Base-by-base conservation (phyloP, 345 rosid genomes). In the Arabidopsis arenosa region DNA sequence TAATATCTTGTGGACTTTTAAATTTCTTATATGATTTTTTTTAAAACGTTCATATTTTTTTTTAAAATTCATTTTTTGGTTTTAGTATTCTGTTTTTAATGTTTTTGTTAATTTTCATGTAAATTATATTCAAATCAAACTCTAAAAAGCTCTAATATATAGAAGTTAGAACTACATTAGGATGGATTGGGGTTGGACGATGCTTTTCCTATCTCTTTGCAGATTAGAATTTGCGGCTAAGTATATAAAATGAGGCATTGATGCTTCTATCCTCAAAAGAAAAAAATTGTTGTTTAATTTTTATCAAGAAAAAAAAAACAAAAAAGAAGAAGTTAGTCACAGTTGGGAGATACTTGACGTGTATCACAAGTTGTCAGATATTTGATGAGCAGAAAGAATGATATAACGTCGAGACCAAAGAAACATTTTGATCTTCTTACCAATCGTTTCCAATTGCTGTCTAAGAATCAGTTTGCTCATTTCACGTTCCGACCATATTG, bases 271-370 rank as follows among this genome's bases (percentile, higher is more conserved):
- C 43, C 17, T 23, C 70, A 33, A 65, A 47, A 48, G 57, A 11
- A 32, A 9, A 18, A 15, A 10, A 2, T 11, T 33, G 70, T 65
- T 30, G 9, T 15, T n/a, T n/a, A n/a, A n/a, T n/a, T 33, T 54
- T 28, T 28, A 28, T 28, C 0, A 28, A 3, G 32, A 28, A 28
- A 4, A 28, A 28, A 28, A 28, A 28, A 28, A 28, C 0, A n/a
- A n/a, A n/a, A n/a, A 26, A 26, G 28, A 26, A 28, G 32, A 28
- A 28, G 32, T 28, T 28, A 28, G 32, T 28, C 32, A 45, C 15
- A 64, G 56, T 32, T 48, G 30, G 70, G 32, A 65, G 57, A 65
- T 65, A 47, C 43, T 65, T 65, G 56, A 48, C 70, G 44, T 48
- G 12, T 48, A 18, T 18, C 44, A 17, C 57, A 65, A 17, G 57